A percentile compares a stretch with the other conserved stretches of the same genome.
phyloP scores from a whole-genome alignment of 495 filamentous ascomycete genomes.

The Cudoniella acicularis region DNA sequence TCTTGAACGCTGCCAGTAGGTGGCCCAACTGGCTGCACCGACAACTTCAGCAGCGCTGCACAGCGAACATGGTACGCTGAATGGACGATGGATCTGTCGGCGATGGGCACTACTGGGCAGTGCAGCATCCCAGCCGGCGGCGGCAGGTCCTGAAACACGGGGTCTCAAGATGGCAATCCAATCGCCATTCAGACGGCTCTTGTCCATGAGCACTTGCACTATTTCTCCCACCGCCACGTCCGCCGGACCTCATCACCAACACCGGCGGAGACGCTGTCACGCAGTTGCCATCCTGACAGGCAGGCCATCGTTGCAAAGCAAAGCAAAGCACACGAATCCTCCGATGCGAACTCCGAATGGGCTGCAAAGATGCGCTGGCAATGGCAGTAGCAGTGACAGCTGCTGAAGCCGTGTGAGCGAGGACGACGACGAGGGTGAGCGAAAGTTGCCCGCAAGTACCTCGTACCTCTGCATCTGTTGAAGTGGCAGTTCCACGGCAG shows the following conservation, averaged over 20 bases:
- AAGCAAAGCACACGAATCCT: not conserved
- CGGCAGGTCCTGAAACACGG: conserved; percentile 21
- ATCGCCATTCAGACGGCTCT: conserved; percentile 9
- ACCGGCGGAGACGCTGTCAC: not conserved
- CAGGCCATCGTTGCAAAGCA: conserved; percentile 7
- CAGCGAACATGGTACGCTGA: not conserved
- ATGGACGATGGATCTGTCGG: not conserved
- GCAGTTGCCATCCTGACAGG: not conserved
- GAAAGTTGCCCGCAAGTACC: conserved; percentile 2
- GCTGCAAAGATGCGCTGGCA: conserved; percentile 11
- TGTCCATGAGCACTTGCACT: not conserved
- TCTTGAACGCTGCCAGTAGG: too few species aligned
- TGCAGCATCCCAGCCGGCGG: conserved; percentile 10
- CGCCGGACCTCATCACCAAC: too few species aligned
- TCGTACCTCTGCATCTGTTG: conserved; percentile 19
- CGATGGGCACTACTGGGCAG: too few species aligned
- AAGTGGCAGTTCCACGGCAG: conserved; percentile 23
- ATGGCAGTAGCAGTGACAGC: not conserved
- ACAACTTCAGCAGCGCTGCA: too few species aligned
- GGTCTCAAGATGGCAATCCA: conserved; percentile 1
- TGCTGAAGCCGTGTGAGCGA: not conserved
- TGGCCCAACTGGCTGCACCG: too few species aligned
- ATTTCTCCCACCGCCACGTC: too few species aligned
- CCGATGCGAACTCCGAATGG: conserved; percentile 7
- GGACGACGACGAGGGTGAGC: not conserved